A percentile compares a stretch with the other conserved stretches of the same genome.
Evolutionary conservation across 1,284 basidiomycete genomes (phyloP).

Genomic region (Ustilago curta): DNA sequence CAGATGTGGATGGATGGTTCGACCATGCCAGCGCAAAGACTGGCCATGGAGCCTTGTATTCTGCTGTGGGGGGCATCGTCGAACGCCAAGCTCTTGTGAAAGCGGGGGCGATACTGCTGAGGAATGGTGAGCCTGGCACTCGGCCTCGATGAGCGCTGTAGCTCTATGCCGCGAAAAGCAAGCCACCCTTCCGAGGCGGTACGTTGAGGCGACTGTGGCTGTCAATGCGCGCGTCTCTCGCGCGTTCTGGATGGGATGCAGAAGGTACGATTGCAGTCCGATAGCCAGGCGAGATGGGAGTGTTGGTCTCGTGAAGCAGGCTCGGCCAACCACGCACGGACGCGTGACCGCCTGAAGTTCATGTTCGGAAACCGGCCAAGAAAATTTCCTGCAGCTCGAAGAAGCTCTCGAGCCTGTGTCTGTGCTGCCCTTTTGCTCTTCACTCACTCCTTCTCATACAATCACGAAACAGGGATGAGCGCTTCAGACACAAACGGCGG

Average conservation of each 20-base stretch:
- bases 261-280: constrained; percentile 2
- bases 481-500: constrained; percentile 10
- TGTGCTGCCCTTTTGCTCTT: neutral
- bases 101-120: neutral
- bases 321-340: constrained; percentile 38
- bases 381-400: constrained; percentile 1
- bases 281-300: constrained; percentile 3
- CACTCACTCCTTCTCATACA: neutral
- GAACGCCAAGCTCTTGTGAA: neutral
- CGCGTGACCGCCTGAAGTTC: constrained; percentile 19
- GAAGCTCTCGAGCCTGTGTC: constrained; percentile 1
- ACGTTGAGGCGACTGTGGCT: neutral
- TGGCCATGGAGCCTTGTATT: constrained; percentile 56
- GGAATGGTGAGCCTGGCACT: neutral
- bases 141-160: neutral
- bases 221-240: neutral
- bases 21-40: constrained; percentile 66
- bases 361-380: constrained; percentile 15
- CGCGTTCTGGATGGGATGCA: neutral
- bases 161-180: neutral
- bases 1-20: constrained; percentile 45
- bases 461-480: constrained; percentile 5
- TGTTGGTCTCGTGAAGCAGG: constrained; percentile 34
- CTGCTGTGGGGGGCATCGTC: constrained; percentile 42
- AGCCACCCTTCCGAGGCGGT: neutral